Percentiles rank a stretch among this genome's conserved stretches.
These are phyloP conservation scores for Tylopilus sp. DNA, from an alignment of 768 basidiomycete genomes.

Conservation along the genomic window DNA sequence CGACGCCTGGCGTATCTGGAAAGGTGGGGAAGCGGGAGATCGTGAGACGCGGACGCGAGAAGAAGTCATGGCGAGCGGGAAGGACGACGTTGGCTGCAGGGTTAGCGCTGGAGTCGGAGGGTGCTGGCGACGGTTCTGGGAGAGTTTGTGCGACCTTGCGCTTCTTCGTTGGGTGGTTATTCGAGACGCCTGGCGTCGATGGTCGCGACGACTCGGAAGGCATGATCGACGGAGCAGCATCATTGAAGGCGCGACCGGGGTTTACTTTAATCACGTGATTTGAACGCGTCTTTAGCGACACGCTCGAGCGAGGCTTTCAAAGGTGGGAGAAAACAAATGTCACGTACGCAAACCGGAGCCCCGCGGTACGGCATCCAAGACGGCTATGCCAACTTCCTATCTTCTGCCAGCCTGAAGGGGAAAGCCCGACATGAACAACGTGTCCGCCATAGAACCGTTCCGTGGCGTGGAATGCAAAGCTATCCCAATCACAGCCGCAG, in stretches of 20 bases:
- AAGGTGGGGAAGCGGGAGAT: conserved; percentile 75
- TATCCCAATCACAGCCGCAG: not conserved
- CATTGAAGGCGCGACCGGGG: not conserved
- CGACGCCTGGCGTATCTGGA: conserved; percentile 49
- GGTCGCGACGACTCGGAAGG: conserved; percentile 33
- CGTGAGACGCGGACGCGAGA: conserved; percentile 63
- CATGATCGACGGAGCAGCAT: not conserved
- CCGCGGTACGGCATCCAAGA: too few species aligned
- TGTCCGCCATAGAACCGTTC: not conserved
- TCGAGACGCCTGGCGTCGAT: conserved; percentile 27
- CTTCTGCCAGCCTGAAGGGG: not conserved
- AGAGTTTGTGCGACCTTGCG: conserved; percentile 50
- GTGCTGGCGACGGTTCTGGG: conserved; percentile 51
- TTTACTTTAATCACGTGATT: conserved; percentile 20
- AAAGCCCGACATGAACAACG: not conserved
- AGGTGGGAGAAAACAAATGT: too few species aligned
- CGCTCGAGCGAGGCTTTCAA: not conserved
- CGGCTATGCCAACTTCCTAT: not conserved
- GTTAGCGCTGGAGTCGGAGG: conserved; percentile 47
- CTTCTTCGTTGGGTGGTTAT: conserved; percentile 34
- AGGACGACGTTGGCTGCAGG: conserved; percentile 48
- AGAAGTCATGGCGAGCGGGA: conserved; percentile 64
- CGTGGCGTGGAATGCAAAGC: not conserved
- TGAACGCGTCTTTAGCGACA: not conserved
- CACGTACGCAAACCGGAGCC: too few species aligned